Conservation (phyloP, 2,329 filamentous ascomycete species). For the Colletotrichum navitas region DNA sequence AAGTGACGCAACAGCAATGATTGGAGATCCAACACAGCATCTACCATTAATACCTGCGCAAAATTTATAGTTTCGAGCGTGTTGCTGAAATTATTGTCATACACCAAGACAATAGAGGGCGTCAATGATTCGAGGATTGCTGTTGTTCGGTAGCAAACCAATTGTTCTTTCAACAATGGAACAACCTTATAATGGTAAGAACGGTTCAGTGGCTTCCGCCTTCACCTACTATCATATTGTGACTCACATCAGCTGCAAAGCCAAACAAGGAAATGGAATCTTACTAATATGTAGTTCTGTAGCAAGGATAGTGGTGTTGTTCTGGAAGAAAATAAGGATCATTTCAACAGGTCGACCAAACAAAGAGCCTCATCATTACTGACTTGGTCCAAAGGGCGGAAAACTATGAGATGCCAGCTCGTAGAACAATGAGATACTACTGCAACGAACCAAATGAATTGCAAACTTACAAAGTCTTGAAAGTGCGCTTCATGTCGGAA, state of each 20-base stretch:
- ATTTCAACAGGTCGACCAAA: background rate
- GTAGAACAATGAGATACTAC: too few species aligned
- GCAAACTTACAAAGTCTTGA: too few species aligned
- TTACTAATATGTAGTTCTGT: background rate
- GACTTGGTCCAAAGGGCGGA: background rate
- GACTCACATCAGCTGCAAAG: too few species aligned
- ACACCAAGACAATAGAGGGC: too few species aligned
- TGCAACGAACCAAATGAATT: too few species aligned
- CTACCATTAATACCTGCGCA: accelerated
- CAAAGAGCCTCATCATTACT: background rate
- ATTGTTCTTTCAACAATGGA: background rate
- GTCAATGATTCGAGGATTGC: background rate
- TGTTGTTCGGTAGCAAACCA: background rate
- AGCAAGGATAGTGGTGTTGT: background rate
- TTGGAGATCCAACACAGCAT: background rate
- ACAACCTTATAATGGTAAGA: background rate
- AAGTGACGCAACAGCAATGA: background rate
- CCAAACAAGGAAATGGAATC: background rate
- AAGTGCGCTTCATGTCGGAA: too few species aligned
- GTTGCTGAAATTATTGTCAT: too few species aligned
- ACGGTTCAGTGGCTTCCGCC: background rate
- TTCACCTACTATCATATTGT: too few species aligned
- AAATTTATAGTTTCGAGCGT: too few species aligned
- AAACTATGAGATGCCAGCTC: accelerated
- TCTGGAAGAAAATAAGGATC: background rate